Percentiles rank a stretch among this genome's conserved stretches.
Evolutionary conservation across 2,329 filamentous ascomycete species (phyloP).

Genomic region (Paraconiothyrium brasiliense): DNA sequence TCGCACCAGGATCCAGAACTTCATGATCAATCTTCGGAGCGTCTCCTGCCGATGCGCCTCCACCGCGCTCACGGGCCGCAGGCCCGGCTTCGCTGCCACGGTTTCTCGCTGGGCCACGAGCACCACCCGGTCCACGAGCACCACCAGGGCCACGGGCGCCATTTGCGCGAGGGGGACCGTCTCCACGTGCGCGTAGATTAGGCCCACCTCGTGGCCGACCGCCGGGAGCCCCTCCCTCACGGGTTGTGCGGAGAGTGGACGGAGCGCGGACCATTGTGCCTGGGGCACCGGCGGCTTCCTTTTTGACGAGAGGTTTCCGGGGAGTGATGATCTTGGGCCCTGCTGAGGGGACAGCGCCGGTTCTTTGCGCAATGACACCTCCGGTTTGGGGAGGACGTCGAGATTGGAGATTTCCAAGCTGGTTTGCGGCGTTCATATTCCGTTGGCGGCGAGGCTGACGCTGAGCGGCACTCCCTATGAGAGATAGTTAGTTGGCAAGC

Average conservation of each 20-base stretch:
- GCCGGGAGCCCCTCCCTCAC: conserved; percentile 12
- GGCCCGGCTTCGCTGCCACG: conserved; percentile 25
- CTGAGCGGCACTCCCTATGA: conserved; percentile 19
- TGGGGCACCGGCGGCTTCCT: conserved; percentile 19
- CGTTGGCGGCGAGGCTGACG: conserved; percentile 37
- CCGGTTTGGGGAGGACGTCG: conserved; percentile 26
- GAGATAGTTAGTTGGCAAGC: not conserved
- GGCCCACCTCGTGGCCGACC: conserved; percentile 26
- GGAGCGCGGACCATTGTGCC: conserved; percentile 46
- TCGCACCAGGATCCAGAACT: conserved; percentile 22
- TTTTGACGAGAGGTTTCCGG: conserved; percentile 21
- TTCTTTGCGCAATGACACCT: conserved; percentile 16
- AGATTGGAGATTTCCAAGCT: conserved; percentile 37
- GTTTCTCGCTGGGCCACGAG: conserved; percentile 19
- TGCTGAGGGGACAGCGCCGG: not conserved
- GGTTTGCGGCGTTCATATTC: conserved; percentile 34
- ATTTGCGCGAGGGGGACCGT: conserved; percentile 10
- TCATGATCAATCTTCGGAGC: conserved; percentile 12
- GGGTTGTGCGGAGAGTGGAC: conserved; percentile 33
- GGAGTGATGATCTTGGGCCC: conserved; percentile 16
- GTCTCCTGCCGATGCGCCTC: conserved; percentile 12
- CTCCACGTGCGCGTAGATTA: conserved; percentile 37
- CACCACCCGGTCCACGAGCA: conserved; percentile 16
- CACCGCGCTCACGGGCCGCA: conserved; percentile 32
- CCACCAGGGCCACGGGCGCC: conserved; percentile 16